Percentiles rank a stretch among this genome's conserved stretches.
Conservation (phyloP, 2,329 filamentous ascomycete species). For the Penicillium freii region DNA sequence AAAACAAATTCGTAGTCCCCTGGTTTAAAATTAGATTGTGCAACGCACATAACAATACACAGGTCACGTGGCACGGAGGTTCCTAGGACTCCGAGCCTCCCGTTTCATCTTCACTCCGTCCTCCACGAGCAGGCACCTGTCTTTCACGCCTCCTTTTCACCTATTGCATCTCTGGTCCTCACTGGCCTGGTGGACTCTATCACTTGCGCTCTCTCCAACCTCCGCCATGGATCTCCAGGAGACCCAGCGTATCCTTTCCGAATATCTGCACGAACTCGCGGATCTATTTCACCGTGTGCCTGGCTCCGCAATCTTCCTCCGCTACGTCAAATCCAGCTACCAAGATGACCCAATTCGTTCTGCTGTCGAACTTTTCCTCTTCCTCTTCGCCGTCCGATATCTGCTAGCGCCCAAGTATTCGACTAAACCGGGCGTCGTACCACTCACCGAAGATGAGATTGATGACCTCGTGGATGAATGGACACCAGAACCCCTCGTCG, state of each 20-base stretch:
- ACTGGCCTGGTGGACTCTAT: constrained; percentile 8
- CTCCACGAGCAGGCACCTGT: neutral
- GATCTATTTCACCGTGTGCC: constrained; percentile 83
- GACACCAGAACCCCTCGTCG: constrained; percentile 88
- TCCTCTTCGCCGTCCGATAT: constrained; percentile 94
- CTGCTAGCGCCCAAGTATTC: constrained; percentile 88
- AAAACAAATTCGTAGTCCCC: neutral
- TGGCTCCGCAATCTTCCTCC: constrained; percentile 87
- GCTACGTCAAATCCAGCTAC: constrained; percentile 96
- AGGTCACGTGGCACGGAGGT: constrained; percentile 6
- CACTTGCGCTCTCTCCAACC: constrained; percentile 5
- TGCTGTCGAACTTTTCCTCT: constrained; percentile 86
- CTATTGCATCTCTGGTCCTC: neutral
- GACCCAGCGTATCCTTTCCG: constrained; percentile 53
- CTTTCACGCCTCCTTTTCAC: neutral
- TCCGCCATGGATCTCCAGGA: constrained; percentile 57
- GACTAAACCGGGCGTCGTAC: constrained; percentile 86
- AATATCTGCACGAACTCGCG: constrained; percentile 55
- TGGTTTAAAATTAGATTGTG: neutral
- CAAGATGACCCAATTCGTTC: constrained; percentile 95
- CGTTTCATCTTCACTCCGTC: neutral
- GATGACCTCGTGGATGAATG: constrained; percentile 96
- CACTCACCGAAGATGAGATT: constrained; percentile 91
- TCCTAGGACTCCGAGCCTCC: neutral
- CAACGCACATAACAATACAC: neutral